A percentile compares a stretch with the other conserved stretches of the same genome.
Evolutionary conservation across 768 basidiomycete species (phyloP).

Genomic region (Mycena epipterygia): DNA sequence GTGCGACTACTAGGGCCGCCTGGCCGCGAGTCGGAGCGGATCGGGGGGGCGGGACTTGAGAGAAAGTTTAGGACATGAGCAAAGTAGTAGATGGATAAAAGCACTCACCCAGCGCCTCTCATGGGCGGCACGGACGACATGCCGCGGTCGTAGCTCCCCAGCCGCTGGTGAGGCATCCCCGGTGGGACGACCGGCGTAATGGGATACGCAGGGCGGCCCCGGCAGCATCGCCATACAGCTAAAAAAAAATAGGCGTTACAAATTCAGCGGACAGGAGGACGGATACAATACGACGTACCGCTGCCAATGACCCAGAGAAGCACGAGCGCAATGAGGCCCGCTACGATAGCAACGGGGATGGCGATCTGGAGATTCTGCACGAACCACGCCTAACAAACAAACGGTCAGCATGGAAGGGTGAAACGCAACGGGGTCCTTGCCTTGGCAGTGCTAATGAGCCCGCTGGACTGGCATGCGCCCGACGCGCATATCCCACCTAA

Average conservation of each 20-base stretch:
- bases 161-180: conserved; percentile 23
- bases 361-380: conserved; percentile 81
- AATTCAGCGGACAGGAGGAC: neutral
- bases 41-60: conserved; percentile 11
- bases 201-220: conserved; percentile 22
- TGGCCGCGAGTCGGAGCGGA: conserved; percentile 6
- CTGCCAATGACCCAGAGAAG: conserved; percentile 65
- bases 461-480: conserved; percentile 74
- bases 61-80: neutral
- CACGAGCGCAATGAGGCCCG: conserved; percentile 70
- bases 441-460: conserved; percentile 71
- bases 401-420: conserved; percentile 11
- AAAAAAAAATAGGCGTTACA: neutral
- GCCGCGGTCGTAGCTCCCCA: conserved; percentile 9
- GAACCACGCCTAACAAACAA: conserved; percentile 73
- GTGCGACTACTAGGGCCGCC: neutral
- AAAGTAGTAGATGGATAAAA: no score
- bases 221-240: conserved; percentile 31
- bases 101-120: neutral
- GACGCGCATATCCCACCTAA: conserved; percentile 78
- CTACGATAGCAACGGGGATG: conserved; percentile 84
- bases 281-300: conserved; percentile 47
- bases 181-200: conserved; percentile 3
- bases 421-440: conserved; percentile 48
- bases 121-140: conserved; percentile 8